A percentile compares a stretch with the other conserved stretches of the same genome.
Conservation (phyloP, 208 protist genomes). For the Spongospora subterranea region DNA sequence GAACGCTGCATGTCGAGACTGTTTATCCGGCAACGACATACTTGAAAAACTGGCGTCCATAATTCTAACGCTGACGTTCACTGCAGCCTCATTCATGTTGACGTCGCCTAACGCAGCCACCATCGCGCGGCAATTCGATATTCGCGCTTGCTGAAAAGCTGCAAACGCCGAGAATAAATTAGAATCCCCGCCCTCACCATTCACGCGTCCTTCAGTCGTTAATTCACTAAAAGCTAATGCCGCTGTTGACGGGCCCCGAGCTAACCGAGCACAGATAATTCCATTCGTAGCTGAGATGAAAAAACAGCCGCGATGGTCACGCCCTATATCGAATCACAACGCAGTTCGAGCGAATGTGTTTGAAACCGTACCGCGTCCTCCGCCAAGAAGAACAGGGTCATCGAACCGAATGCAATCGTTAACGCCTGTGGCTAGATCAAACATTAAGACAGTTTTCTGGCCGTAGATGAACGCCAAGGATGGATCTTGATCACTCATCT, state of each 20-base stretch:
- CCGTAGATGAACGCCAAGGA: constrained; percentile 40
- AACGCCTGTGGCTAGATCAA: constrained; percentile 1
- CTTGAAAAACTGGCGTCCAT: not conserved
- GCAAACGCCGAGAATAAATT: not conserved
- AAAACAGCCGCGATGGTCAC: constrained; percentile 50
- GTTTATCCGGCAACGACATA: not conserved
- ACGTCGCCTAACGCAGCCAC: not conserved
- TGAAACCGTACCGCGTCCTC: not conserved
- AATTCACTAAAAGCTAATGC: not conserved
- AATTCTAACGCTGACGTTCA: not conserved
- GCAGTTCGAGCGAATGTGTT: not conserved
- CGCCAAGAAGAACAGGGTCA: not conserved
- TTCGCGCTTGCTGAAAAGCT: constrained; percentile 44
- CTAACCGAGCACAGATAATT: constrained; percentile 13
- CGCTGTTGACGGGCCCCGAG: not conserved
- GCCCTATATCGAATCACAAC: not conserved
- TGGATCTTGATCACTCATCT: not conserved
- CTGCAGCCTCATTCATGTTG: not conserved
- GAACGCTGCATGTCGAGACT: constrained; percentile 11
- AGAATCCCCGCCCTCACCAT: not conserved
- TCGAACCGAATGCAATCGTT: constrained; percentile 43
- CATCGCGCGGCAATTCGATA: not conserved
- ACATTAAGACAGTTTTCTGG: not conserved
- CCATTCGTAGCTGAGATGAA: constrained; percentile 42
- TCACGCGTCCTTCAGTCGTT: not conserved